Evolutionary conservation across 768 basidiomycete species (phyloP), one percentile per base, ranked within the genome.

Genomic region (Mycena filopes): DNA sequence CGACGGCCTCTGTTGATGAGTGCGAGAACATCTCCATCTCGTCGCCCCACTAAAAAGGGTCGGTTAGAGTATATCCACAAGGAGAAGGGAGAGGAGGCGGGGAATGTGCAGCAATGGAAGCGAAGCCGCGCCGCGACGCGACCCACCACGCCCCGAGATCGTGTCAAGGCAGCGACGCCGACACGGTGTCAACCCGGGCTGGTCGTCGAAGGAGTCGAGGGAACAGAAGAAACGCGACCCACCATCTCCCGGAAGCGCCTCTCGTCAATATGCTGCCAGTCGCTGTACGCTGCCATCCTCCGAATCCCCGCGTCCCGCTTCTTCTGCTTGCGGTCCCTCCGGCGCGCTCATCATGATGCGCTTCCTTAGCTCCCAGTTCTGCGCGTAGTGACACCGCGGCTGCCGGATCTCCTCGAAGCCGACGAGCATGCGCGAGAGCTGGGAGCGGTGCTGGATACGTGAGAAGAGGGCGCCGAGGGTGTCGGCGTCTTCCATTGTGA

Each of bases 401-500:
- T 86, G 82, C 43, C 88, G 80, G 57, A 89, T 78, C 60, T 89
- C 88, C 71, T 89, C 86, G 70, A 86, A 84, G 12, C 86, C 88
- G 31, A 79, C 73, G 57, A 89, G 75, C 50, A 90, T 75, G 16
- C 80, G 80, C 1, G 83, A 76, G 38, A 90, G 77, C 68, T 90
- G 85, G 5, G 81, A 79, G 49, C 75, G 73, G 41, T 77, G 70
- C 47, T 79, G 77, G 4, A 90, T 78, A 53, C 83, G 82, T 21
- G 85, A 81, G 71, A 90, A 89, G n/a, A 90, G 80, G 50, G 79
- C 82, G 21, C 84, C 87, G 20, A 90, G 74, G 6, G 85, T 83
- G 58, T 87, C 86, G 0, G 88, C 87, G 67, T 90, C 90, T 75
- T 91, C 89, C 23, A 90, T 77, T 5, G 80, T 80, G 59, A 89